These are phyloP conservation scores for Uronychia setigera DNA, from an alignment of 73 alveolate genomes.

Conservation along the genomic window DNA sequence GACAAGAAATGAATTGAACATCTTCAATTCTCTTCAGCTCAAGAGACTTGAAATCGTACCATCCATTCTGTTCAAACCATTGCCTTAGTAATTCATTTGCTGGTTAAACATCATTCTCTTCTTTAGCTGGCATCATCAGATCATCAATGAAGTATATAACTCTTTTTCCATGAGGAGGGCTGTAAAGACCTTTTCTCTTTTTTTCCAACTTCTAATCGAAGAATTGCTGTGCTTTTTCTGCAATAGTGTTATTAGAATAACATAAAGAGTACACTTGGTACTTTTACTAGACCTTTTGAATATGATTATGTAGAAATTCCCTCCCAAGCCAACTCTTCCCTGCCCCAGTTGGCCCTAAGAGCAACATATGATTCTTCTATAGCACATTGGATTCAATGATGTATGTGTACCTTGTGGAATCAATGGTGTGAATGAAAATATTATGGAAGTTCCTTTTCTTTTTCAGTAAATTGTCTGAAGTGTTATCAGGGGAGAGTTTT, in stretches of 20 bases:
- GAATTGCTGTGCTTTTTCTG: slow-evolving; percentile 74
- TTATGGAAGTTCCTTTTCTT: slow-evolving; percentile 27
- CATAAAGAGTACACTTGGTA: slow-evolving; percentile 69
- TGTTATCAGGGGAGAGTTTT: slow-evolving; percentile 71
- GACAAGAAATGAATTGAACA: slow-evolving; percentile 63
- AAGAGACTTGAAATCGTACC: slow-evolving; percentile 70
- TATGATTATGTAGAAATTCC: slow-evolving; percentile 68
- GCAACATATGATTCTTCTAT: slow-evolving; percentile 83
- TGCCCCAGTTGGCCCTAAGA: slow-evolving; percentile 92
- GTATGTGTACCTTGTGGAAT: slow-evolving; percentile 92
- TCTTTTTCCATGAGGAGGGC: slow-evolving; percentile 81
- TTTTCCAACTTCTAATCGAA: slow-evolving; percentile 80
- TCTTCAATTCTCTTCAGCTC: slow-evolving; percentile 76
- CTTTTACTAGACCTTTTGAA: slow-evolving; percentile 28
- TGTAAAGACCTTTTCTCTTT: slow-evolving; percentile 85
- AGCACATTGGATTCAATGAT: slow-evolving; percentile 78
- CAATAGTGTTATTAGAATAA: slow-evolving; percentile 79
- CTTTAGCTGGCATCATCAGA: slow-evolving; percentile 83
- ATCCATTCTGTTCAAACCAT: slow-evolving; percentile 77
- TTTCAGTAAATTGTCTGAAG: slow-evolving; percentile 48
- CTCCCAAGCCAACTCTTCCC: slow-evolving; percentile 92
- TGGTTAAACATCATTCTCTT: slow-evolving; percentile 78
- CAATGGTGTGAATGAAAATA: slow-evolving; percentile 90
- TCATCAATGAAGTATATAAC: slow-evolving; percentile 81
- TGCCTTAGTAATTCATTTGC: slow-evolving; percentile 82